Evolutionary conservation across 345 rosid genomes (phyloP), one percentile per base, ranked within the genome.

Genomic region (Raphanus sativus): DNA sequence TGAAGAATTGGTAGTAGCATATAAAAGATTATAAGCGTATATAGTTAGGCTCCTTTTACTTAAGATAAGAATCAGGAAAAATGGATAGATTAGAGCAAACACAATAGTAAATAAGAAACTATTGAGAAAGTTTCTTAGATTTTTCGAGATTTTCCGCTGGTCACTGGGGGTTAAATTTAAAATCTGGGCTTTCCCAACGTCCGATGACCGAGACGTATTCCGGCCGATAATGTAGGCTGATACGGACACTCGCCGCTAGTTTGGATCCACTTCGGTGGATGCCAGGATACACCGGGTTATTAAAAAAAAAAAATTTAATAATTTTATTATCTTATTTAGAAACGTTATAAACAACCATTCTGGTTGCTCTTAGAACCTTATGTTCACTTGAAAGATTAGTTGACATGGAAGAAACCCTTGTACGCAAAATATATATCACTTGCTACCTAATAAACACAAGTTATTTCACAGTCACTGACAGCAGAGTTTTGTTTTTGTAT

Each of bases 401-500:
- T 59, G 34, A 34, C 63, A 34, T 69, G 63, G 32, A 69, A 33
- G 45, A 58, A 68, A 12, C 21, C 33, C 30, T 45, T 24, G 60
- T 69, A 26, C 11, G 12, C 24, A 32, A 52, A 33, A 21, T 13
- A 62, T n/a, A 60, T 60, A 45, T 38, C 69, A 62, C 4, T 62
- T 73, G 59, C 33, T 21, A 50, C 34, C 10, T 12, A 32, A 12
- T 30, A 50, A 50, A 62, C 0, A 28, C 55, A 55, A 36, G 21
- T 75, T 28, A 63, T 63, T 4, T 12, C 24, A 9, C 7, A 52
- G 30, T 56, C 65, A 55, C 13, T 74, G 71, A 28, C 50, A 59
- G 8, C 45, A 75, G 24, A 70, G 21, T 55, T 59, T 16, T 52
- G 12, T 62, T 59, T 59, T 25, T 59, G 4, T 16, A 74, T 77